Evolutionary conservation across 352 stramenopile genomes (phyloP).

Genomic region (Pythium coloratum): DNA sequence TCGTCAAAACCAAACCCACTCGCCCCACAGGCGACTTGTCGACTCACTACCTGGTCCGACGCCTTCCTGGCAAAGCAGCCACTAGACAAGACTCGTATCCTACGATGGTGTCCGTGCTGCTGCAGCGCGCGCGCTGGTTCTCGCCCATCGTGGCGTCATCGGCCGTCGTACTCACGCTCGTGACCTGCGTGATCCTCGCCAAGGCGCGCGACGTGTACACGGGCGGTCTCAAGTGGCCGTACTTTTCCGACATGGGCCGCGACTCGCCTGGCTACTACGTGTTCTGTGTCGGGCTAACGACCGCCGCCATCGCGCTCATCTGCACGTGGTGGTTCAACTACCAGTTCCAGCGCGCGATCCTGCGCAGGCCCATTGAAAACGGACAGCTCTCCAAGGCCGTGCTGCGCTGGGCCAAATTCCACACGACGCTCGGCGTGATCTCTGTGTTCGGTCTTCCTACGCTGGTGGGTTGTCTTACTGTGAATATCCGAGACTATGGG

Average conservation of each 20-base stretch:
- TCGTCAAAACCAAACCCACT: background rate
- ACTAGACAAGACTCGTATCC: background rate
- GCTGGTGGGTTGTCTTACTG: constrained; percentile 27
- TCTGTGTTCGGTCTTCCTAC: constrained; percentile 56
- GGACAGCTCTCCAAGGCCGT: constrained; percentile 33
- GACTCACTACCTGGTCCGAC: no score
- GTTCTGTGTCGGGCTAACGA: constrained; percentile 46
- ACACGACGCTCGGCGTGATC: constrained; percentile 33
- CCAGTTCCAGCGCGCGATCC: constrained; percentile 46
- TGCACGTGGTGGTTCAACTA: constrained; percentile 58
- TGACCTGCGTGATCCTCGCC: constrained; percentile 52
- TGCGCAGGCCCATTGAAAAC: constrained; percentile 36
- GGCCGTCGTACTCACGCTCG: constrained; percentile 45
- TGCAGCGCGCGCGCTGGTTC: constrained; percentile 20
- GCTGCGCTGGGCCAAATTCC: constrained; percentile 22
- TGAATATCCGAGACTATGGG: background rate
- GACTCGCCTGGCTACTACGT: constrained; percentile 57
- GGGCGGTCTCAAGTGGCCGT: constrained; percentile 57
- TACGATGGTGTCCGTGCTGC: constrained; percentile 8
- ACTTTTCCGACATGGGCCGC: constrained; percentile 70
- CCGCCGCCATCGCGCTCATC: constrained; percentile 35
- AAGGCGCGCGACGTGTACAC: constrained; percentile 54
- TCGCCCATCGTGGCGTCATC: constrained; percentile 40
- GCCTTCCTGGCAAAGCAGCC: background rate
- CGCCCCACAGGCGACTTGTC: no score